Evolutionary conservation across 2,329 filamentous ascomycete genomes (phyloP).

Genomic region (Zasmidium citrigriseum): DNA sequence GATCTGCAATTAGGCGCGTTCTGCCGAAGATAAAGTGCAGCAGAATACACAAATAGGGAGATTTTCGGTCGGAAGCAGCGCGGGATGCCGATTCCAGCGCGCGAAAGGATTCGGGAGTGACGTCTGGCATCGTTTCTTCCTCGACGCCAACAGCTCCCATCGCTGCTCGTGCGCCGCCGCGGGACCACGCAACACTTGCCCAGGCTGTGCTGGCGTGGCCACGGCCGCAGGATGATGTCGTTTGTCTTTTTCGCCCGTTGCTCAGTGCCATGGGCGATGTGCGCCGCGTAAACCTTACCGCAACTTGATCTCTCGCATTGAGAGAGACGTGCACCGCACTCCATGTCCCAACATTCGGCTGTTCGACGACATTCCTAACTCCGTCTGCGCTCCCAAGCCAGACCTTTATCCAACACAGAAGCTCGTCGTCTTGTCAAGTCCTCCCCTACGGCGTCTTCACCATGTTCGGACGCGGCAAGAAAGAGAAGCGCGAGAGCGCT

Average conservation of each 20-base stretch:
- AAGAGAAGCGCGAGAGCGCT: conserved; percentile 7
- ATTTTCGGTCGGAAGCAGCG: neutral
- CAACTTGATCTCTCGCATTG: neutral
- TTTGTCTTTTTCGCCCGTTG: neutral
- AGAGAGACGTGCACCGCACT: neutral
- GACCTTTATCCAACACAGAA: neutral
- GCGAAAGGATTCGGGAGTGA: neutral
- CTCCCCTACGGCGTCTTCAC: conserved; percentile 4
- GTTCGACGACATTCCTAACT: neutral
- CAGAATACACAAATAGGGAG: neutral
- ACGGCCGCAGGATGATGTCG: neutral
- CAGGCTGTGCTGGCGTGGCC: neutral
- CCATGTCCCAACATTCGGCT: neutral
- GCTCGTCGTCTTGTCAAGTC: neutral
- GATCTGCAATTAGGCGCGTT: conserved; percentile 3
- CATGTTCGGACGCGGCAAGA: conserved; percentile 37
- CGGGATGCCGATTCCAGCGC: neutral
- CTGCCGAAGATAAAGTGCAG: neutral
- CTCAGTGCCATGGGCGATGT: neutral
- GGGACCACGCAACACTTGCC: neutral
- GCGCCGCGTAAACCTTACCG: neutral
- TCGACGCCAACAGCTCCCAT: neutral
- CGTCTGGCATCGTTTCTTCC: neutral
- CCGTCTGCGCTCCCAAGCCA: neutral
- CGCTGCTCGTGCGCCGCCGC: neutral